phyloP scores from a whole-genome alignment of 176 grass and related monocot genomes.

The Rhynchospora pubera region DNA sequence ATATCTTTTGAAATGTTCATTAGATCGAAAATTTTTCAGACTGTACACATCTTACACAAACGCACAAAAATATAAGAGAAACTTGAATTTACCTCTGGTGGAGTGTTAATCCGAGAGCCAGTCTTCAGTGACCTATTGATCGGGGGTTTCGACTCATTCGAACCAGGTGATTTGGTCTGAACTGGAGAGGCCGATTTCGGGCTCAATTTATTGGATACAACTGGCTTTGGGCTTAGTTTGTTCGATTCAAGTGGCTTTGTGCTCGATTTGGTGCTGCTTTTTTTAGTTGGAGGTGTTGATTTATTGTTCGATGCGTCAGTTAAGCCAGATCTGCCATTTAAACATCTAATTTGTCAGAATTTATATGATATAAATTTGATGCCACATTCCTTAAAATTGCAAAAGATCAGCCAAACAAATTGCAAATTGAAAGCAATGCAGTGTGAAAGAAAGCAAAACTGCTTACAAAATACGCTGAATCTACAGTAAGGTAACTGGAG shows the following conservation, averaged over 20 bases:
- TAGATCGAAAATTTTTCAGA: not conserved
- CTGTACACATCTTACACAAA: not conserved
- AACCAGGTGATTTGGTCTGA: conserved; percentile 36
- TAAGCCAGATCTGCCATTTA: conserved; percentile 45
- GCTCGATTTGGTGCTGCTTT: conserved; percentile 24
- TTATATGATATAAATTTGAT: not conserved
- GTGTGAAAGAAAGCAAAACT: not conserved
- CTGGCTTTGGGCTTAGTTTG: conserved; percentile 22
- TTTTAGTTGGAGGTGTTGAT: conserved; percentile 52
- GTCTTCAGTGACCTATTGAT: conserved; percentile 39
- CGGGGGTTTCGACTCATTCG: conserved; percentile 31
- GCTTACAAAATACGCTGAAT: not conserved
- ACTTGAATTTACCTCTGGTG: conserved; percentile 21
- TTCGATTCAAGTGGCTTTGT: conserved; percentile 27
- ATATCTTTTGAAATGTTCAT: not conserved
- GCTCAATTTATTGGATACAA: conserved; percentile 23
- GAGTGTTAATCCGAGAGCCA: conserved; percentile 25
- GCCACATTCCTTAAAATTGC: not conserved
- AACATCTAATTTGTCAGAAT: conserved; percentile 1
- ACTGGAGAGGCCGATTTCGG: conserved; percentile 24
- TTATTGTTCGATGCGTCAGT: conserved; percentile 51
- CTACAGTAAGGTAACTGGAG: not conserved
- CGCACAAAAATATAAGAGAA: not conserved
- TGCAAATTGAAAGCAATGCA: conserved; percentile 4
- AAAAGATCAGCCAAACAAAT: not conserved